A percentile compares a stretch with the other conserved stretches of the same genome.
These are phyloP conservation scores for Paraurostyla sp. DNA, from an alignment of 73 alveolate genomes.

Conservation along the genomic window DNA sequence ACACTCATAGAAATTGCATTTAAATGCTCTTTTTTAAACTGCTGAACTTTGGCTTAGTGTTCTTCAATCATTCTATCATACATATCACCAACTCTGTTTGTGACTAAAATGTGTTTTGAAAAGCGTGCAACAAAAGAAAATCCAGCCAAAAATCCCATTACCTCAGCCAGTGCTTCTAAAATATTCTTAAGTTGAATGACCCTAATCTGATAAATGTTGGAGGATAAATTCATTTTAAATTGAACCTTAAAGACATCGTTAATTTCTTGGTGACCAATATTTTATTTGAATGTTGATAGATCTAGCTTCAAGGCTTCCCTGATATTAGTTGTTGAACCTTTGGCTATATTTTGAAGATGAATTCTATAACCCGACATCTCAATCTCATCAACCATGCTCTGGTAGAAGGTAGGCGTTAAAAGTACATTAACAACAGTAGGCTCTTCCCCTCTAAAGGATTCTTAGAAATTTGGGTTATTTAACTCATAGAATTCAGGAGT, in stretches of 20 bases:
- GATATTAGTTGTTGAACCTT: background rate
- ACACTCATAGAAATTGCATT: background rate
- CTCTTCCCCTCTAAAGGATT: slow-evolving; percentile 32
- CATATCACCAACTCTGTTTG: slow-evolving; percentile 5
- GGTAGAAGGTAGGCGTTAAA: slow-evolving; percentile 33
- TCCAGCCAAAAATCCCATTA: slow-evolving; percentile 55
- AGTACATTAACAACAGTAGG: slow-evolving; percentile 26
- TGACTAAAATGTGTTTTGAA: slow-evolving; percentile 19
- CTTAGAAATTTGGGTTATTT: background rate
- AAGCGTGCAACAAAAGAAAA: slow-evolving; percentile 47
- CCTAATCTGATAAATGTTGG: slow-evolving; percentile 35
- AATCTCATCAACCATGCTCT: slow-evolving; percentile 17
- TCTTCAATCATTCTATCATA: slow-evolving; percentile 34
- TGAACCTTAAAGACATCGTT: background rate
- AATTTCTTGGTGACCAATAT: background rate
- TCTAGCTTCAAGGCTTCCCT: slow-evolving; percentile 4
- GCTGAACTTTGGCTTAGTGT: background rate
- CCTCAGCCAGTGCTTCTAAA: slow-evolving; percentile 47
- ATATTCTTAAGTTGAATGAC: slow-evolving; percentile 29
- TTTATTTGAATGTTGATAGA: background rate
- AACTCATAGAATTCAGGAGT: background rate
- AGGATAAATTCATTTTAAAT: slow-evolving; percentile 17
- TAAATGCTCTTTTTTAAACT: slow-evolving; percentile 5
- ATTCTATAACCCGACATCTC: slow-evolving; percentile 36
- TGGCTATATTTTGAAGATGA: background rate